phyloP scores from a whole-genome alignment of 306 rosid genomes.

The Albizia julibrissin region DNA sequence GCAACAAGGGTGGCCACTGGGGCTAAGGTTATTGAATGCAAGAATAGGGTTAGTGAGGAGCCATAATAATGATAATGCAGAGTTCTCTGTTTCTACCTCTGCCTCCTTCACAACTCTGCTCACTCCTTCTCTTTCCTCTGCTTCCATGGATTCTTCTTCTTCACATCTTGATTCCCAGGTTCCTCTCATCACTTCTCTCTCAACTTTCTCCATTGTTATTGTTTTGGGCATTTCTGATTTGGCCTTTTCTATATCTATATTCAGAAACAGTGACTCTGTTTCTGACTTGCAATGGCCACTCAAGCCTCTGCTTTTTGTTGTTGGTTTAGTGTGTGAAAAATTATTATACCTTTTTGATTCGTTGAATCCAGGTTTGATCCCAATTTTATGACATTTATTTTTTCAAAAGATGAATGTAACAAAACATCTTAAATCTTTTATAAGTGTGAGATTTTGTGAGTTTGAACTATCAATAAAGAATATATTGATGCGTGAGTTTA shows the following conservation, averaged over 20 bases:
- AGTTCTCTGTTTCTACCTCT: slow-evolving; percentile 64
- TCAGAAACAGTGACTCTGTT: background rate
- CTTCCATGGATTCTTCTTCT: slow-evolving; percentile 53
- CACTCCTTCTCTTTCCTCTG: slow-evolving; percentile 50
- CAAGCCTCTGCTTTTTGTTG: background rate
- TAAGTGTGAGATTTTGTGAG: no score
- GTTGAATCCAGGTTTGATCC: background rate
- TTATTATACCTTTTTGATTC: background rate
- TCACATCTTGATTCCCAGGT: slow-evolving; percentile 73
- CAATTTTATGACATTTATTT: background rate
- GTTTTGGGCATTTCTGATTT: background rate
- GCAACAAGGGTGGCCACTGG: slow-evolving; percentile 93
- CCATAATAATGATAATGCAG: background rate
- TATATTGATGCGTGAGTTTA: no score
- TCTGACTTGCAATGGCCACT: background rate
- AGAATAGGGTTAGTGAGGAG: slow-evolving; percentile 60
- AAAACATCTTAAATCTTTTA: background rate
- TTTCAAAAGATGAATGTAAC: background rate
- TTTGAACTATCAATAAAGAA: no score
- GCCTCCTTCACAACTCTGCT: slow-evolving; percentile 73
- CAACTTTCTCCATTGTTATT: background rate
- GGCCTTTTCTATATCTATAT: background rate
- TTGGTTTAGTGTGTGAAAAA: background rate
- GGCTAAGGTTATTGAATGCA: slow-evolving; percentile 62
- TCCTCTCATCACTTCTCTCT: slow-evolving; percentile 16